Conservation (phyloP, 495 filamentous ascomycete genomes). For the Aspergillus cristatus region DNA sequence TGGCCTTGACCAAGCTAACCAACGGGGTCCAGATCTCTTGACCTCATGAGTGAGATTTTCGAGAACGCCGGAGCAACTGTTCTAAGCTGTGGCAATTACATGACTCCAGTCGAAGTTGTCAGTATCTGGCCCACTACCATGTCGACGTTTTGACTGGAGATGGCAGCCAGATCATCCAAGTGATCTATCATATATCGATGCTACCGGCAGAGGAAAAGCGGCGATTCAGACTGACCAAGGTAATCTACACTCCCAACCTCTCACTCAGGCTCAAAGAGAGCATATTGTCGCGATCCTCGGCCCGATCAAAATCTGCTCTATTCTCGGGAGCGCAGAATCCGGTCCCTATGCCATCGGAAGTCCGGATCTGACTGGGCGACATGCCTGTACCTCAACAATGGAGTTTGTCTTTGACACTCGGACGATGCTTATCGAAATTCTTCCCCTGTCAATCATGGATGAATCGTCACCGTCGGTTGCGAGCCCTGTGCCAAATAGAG, state of each 20-base stretch:
- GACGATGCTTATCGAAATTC: conserved; percentile 19
- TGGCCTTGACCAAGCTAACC: neutral
- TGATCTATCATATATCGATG: conserved; percentile 15
- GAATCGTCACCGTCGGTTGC: neutral
- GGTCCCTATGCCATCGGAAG: conserved; percentile 16
- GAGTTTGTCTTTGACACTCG: conserved; percentile 24
- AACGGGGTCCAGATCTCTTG: conserved; percentile 11
- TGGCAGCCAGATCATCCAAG: conserved; percentile 15
- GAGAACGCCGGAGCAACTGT: conserved; percentile 16
- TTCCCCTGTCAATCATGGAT: conserved; percentile 10
- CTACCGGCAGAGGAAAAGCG: conserved; percentile 3
- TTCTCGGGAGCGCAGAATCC: conserved; percentile 21
- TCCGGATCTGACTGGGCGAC: conserved; percentile 12
- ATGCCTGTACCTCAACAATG: no score
- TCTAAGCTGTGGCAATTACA: conserved; percentile 15
- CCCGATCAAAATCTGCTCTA: conserved; percentile 13
- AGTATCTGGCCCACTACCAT: conserved; percentile 11
- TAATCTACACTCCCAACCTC: conserved; percentile 20
- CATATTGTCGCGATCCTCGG: conserved; percentile 5
- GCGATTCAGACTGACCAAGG: conserved; percentile 11
- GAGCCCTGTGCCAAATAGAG: conserved; percentile 9
- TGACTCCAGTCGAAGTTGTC: conserved; percentile 11
- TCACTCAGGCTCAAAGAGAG: conserved; percentile 10
- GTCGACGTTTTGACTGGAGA: conserved; percentile 20
- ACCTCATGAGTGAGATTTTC: conserved; percentile 12